Base-by-base conservation (phyloP, 2,329 filamentous ascomycete genomes). In the Hypocrella siamensis region DNA sequence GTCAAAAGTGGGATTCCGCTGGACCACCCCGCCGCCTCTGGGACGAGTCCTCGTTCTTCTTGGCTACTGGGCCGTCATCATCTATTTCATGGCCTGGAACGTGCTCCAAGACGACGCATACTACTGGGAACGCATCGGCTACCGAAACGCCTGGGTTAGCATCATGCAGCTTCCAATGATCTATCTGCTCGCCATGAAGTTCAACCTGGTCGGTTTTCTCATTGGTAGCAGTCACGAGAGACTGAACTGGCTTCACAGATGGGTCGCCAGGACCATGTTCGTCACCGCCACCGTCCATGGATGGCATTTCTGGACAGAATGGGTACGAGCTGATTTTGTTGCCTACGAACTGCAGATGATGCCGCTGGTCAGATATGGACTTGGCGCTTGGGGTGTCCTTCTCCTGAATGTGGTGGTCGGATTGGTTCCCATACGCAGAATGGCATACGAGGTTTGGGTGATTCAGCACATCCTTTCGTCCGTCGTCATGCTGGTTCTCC, bases 201-300 rank as follows among this genome's bases (percentile, higher is more conserved):
- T 64, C 38, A 74, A 61, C 39, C 44, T 71, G 15, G 53, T 81
- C n/a, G 74, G 70, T 1, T 57, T 63, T 32, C 52, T 82, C 17
- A 61, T 67, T 4, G 77, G 76, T 9, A 63, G 67, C 8, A 73
- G 74, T 37, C 72, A 81, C 44, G 77, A 82, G 52, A 64, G 73
- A 7, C 56, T 82, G 35, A 81, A 79, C 47, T 82, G 77, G 77
- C 52, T 81, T 32, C 78, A 83, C 44, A 66, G 78, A 37, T 83
- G 78, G 77, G 69, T 75, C 8, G 74, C 71, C 3, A 65, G 78
- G 36, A 77, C 73, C 34, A 69, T 82, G 55, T 65, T 82, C 22
- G 54, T 81, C 12, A 79, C 73, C 0, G 70, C 70, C 2, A 74
- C 75, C 1, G 63, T 81, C 4, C 78, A 83, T 42, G 75, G 79